A percentile compares a stretch with the other conserved stretches of the same genome.
phyloP scores from a whole-genome alignment of 2,329 filamentous ascomycete genomes.

The Hypoxylon sp. region DNA sequence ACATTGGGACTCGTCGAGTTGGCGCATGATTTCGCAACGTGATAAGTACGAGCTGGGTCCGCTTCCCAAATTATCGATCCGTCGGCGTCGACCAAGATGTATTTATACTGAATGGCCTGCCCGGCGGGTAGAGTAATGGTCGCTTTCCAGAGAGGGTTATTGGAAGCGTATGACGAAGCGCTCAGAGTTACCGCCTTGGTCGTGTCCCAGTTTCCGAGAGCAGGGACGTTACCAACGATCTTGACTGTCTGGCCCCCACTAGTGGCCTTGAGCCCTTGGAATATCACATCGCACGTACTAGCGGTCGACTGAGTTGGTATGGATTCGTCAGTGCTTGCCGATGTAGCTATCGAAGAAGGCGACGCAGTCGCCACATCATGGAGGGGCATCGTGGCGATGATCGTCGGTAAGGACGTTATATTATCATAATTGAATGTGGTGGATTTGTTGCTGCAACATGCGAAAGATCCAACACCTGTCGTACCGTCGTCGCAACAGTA shows the following conservation, averaged over 20 bases:
- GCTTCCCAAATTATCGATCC: slow-evolving; percentile 73
- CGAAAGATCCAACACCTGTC: slow-evolving; percentile 26
- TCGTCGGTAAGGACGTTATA: slow-evolving; percentile 25
- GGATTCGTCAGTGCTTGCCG: slow-evolving; percentile 4
- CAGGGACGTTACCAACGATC: slow-evolving; percentile 69
- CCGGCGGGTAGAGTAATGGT: slow-evolving; percentile 69
- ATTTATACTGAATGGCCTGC: slow-evolving; percentile 74
- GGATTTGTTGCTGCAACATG: slow-evolving; percentile 23
- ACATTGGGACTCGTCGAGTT: slow-evolving; percentile 1
- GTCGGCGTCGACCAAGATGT: slow-evolving; percentile 68
- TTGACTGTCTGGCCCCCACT: slow-evolving; percentile 73
- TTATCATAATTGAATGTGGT: slow-evolving; percentile 21
- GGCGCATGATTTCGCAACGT: slow-evolving; percentile 51
- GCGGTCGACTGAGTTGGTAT: slow-evolving; percentile 12
- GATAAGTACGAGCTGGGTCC: slow-evolving; percentile 64
- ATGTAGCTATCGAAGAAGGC: neutral
- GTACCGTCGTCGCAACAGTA: slow-evolving; percentile 37
- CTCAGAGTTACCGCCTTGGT: slow-evolving; percentile 66
- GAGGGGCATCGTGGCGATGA: slow-evolving; percentile 26
- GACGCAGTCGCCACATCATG: neutral
- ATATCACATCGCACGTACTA: slow-evolving; percentile 66
- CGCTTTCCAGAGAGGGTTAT: slow-evolving; percentile 71
- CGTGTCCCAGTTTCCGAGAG: slow-evolving; percentile 74
- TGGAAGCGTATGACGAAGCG: slow-evolving; percentile 68
- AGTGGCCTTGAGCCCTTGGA: slow-evolving; percentile 70